Evolutionary conservation across 768 basidiomycete species (phyloP).

Genomic region (Tulasnella sp.): DNA sequence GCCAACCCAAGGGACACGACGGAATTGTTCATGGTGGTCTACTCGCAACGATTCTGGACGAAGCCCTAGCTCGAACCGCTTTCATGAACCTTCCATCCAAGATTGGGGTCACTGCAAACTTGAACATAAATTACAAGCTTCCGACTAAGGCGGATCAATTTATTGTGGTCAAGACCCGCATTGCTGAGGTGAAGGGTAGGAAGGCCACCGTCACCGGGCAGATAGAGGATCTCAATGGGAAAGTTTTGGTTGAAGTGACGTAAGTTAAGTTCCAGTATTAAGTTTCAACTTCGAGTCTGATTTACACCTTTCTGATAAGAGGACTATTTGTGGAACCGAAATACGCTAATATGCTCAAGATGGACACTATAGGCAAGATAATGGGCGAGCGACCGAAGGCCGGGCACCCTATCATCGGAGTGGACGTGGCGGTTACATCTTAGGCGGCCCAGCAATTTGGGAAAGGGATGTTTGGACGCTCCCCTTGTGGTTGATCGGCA

Average conservation of each 20-base stretch:
- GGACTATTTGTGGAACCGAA: slow-evolving; percentile 85
- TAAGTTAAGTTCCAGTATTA: slow-evolving; percentile 51
- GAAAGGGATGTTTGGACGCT: neutral
- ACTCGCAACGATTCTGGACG: slow-evolving; percentile 86
- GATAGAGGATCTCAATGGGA: slow-evolving; percentile 80
- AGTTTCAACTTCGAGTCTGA: slow-evolving; percentile 7
- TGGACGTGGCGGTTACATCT: slow-evolving; percentile 26
- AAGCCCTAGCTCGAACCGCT: slow-evolving; percentile 79
- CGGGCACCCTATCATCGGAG: slow-evolving; percentile 21
- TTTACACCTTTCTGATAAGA: slow-evolving; percentile 41
- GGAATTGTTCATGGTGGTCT: slow-evolving; percentile 94
- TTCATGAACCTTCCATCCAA: slow-evolving; percentile 79
- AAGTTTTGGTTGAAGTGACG: slow-evolving; percentile 76
- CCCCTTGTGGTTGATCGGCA: neutral
- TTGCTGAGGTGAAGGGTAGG: slow-evolving; percentile 68
- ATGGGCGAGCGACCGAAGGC: slow-evolving; percentile 5
- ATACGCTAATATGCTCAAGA: slow-evolving; percentile 74
- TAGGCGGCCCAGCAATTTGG: neutral
- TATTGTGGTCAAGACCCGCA: slow-evolving; percentile 68
- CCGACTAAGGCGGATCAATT: slow-evolving; percentile 92
- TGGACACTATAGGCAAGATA: neutral
- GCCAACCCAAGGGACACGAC: slow-evolving; percentile 55
- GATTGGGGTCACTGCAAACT: slow-evolving; percentile 87
- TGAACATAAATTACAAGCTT: slow-evolving; percentile 76
- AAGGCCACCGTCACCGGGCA: slow-evolving; percentile 67